Base-by-base conservation (phyloP, 345 rosid species). In the Syzygium jambos region DNA sequence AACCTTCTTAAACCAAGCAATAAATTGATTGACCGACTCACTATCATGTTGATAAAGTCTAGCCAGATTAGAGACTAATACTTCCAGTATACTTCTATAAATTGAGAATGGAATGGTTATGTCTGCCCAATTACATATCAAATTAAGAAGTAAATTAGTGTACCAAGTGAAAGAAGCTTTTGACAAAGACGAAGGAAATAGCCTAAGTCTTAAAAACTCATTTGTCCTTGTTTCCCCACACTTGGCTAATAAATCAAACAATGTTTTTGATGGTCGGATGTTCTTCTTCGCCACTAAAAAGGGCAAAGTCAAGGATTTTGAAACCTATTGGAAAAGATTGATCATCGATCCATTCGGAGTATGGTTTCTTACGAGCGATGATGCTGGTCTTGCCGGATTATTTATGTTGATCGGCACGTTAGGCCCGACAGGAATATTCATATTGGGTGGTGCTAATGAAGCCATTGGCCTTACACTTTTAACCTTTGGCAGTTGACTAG, bases 61-160 rank as follows among this genome's bases (percentile, higher is more conserved):
- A 7, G 78, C 55, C 21, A 52, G 7, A 15, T 52, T 15, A 6
- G 17, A 4, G 54, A 52, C 7, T 19, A 7, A 16, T 52, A 52
- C 21, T 52, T 52, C 17, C 16, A 7, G 22, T 65, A 16, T 65
- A 5, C 0, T 65, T 65, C 41, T 15, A 65, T 65, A 30, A 29
- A 29, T 65, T 65, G 30, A 65, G 22, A 0, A 29, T 29, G 77
- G 21, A 29, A 63, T 63, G 29, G 30, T 30, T 9, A 15, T 30
- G 9, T 65, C 0, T 30, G 6, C 34, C 10, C 11, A 30, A 30
- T 65, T 30, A 34, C 41, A 0, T 19, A n/a, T 9, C 2, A 4
- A 65, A 65, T 65, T 16, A 65, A 4, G 43, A 15, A 10, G 22
- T 65, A 29, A 14, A 0, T 34, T 63, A 30, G 22, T 30, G 22